Evolutionary conservation across 805 yeast genomes (phyloP), one percentile per base, ranked within the genome.

Genomic region (Candida nanaspora): DNA sequence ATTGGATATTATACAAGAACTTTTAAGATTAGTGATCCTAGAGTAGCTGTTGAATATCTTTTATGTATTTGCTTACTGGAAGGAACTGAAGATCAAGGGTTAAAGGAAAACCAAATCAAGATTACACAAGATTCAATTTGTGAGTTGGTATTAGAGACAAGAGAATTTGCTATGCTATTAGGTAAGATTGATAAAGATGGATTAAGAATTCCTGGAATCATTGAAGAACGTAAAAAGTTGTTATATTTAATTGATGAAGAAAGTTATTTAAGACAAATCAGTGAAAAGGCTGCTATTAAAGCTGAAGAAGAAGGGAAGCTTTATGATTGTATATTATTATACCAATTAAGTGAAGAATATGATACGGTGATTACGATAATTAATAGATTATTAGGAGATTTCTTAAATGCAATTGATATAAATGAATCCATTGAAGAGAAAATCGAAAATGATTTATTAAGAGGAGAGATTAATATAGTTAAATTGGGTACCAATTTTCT

Each of bases 231-330:
- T 53, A 76, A 85, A 61, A 61, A 70, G 10, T 65, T 91, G 41
- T 67, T 91, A 38, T 68, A 71, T 23, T 66, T 89, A 45, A 62
- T 65, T 6, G 72, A 77, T 48, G 74, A 80, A 45, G 69, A 71
- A 18, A 76, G 74, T 43, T 91, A 76, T 54, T 66, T 85, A 48
- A 72, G 70, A 46, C 74, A 75, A 43, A 87, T 91, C 33, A 81
- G 93, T 3, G 94, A 84, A 56, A 79, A 78, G 44, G 88, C 95
- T 23, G 97, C 97, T 3, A 71, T 71, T 34, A 78, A 78, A 49
- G 95, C 96, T 14, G 93, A 86, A 52, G 93, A 86, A 50, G 98
- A 89, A 53, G 97, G 97, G 7, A 74, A 95, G 54, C 71, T 78
- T 13, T 78, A 82, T 46, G 98, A 93, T 55, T 86, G 96, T 16